phyloP scores from a whole-genome alignment of 1,139 yeast species.

The Magnusiomyces tetraspermus region DNA sequence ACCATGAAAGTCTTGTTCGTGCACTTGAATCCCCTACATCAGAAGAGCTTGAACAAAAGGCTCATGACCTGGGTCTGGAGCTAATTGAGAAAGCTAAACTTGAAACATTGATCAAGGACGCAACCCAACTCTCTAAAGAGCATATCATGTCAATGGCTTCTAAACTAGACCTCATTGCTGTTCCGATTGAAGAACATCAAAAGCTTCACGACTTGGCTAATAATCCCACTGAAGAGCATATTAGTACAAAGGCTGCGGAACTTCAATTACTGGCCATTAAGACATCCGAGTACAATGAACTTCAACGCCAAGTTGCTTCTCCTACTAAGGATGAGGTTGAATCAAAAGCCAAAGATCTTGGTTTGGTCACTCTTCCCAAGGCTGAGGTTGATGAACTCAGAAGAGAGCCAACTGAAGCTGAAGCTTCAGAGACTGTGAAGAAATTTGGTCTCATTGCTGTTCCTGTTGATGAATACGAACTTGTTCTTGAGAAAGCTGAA shows the following conservation, averaged over 20 bases:
- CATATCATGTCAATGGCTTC: conserved; percentile 16
- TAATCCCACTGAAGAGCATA: conserved; percentile 24
- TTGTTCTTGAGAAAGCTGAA: conserved; percentile 27
- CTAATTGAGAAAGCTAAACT: conserved; percentile 8
- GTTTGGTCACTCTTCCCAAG: conserved; percentile 20
- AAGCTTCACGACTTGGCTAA: conserved; percentile 21
- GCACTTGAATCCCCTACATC: conserved; percentile 11
- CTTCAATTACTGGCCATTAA: conserved; percentile 6
- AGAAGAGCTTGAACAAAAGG: conserved; percentile 13
- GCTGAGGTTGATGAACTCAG: conserved; percentile 16
- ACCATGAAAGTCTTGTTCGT: conserved; percentile 10
- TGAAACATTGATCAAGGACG: conserved; percentile 12
- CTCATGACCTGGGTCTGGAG: conserved; percentile 14
- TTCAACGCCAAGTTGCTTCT: conserved; percentile 18
- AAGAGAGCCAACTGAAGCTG: conserved; percentile 15
- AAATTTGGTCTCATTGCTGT: conserved; percentile 13
- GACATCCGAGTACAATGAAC: conserved; percentile 6
- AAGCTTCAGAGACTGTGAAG: conserved; percentile 10
- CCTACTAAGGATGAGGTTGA: conserved; percentile 29
- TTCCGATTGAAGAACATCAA: conserved; percentile 29
- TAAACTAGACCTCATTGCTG: conserved; percentile 35
- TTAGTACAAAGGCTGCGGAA: conserved; percentile 14
- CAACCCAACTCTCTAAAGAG: conserved; percentile 11
- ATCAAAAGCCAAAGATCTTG: conserved; percentile 33
- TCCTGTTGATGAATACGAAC: conserved; percentile 19